Evolutionary conservation across 176 grass and related monocot species (phyloP), one percentile per base, ranked within the genome.

Genomic region (Otatea glauca): DNA sequence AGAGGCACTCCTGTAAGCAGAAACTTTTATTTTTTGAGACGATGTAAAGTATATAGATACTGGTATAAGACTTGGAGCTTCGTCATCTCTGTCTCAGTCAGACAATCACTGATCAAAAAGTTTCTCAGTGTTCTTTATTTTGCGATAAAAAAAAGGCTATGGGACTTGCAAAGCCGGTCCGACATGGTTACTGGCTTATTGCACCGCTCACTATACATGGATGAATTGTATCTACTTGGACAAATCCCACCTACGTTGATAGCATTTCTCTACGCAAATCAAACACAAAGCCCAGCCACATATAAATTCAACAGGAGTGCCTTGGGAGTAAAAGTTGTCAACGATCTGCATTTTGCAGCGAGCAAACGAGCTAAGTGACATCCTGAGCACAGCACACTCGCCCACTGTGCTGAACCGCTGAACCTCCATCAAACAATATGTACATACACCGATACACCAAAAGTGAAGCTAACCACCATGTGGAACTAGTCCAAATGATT

Each of bases 381-480:
- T 14, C 44, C 29, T 65, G 67, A 56, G 13, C 38, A 25, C 56
- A 25, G 4, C 60, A 55, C 24, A 18, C 2, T 11, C 5, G 0
- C 24, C 12, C 35, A 38, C 14, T 1, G 17, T 45, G 87, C 49
- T 25, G 25, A 86, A 65, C 39, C 44, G 45, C 73, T 11, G 66
- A 83, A 20, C 34, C 20, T 72, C 25, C 24, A 64, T 49, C 27
- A n/a, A 79, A 66, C 20, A 56, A 83, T 78, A 83, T 65, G 55
- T 59, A 83, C 72, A 60, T 78, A 78, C 84, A 77, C 14, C 53
- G 6, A 83, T 78, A 78, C 84, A 82, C 14, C 62, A 9, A 37
- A 45, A 63, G 0, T 32, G 8, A 83, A 74, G 18, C 79, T 86
- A 75, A 78, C 63, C 37, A 78, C 84, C 48, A 73, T 47, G 43